Evolutionary conservation across 192 early-diverging fungal species (phyloP).

Genomic region (Dissophora ornata): DNA sequence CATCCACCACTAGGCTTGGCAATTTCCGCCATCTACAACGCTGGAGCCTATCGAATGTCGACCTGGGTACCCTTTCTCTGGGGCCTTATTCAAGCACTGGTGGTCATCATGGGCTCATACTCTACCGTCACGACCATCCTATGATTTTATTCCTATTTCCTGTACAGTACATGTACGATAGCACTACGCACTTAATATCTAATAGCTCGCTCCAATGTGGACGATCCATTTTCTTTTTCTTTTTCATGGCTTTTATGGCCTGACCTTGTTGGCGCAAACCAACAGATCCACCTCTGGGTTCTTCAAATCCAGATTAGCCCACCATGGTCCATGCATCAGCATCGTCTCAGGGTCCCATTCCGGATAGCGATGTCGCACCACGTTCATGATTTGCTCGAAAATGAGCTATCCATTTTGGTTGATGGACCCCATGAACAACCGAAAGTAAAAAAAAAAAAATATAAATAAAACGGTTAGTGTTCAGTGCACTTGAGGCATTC

Average conservation of each 20-base stretch:
- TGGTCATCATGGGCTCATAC: constrained; percentile 69
- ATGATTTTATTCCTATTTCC: background rate
- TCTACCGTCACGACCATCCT: constrained; percentile 71
- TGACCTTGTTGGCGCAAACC: constrained; percentile 31
- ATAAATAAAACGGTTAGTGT: background rate
- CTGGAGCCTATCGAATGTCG: constrained; percentile 75
- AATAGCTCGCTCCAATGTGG: no score
- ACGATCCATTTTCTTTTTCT: no score
- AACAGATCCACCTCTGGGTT: constrained; percentile 37
- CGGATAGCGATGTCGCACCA: constrained; percentile 56
- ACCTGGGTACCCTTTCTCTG: constrained; percentile 78
- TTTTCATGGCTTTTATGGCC: no score
- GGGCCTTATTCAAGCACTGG: constrained; percentile 72
- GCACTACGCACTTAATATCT: no score
- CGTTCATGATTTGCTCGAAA: constrained; percentile 53
- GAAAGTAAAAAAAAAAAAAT: constrained; percentile 5
- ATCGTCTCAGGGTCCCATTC: constrained; percentile 64
- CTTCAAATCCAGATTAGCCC: constrained; percentile 31
- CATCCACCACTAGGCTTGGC: constrained; percentile 58
- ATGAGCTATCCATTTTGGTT: constrained; percentile 54
- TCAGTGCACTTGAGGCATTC: no score
- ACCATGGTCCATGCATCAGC: constrained; percentile 55
- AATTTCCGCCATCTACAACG: constrained; percentile 67
- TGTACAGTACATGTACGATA: no score
- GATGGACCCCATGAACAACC: background rate